phyloP scores from a whole-genome alignment of 306 rosid species.

The Cicer chorassanicum region DNA sequence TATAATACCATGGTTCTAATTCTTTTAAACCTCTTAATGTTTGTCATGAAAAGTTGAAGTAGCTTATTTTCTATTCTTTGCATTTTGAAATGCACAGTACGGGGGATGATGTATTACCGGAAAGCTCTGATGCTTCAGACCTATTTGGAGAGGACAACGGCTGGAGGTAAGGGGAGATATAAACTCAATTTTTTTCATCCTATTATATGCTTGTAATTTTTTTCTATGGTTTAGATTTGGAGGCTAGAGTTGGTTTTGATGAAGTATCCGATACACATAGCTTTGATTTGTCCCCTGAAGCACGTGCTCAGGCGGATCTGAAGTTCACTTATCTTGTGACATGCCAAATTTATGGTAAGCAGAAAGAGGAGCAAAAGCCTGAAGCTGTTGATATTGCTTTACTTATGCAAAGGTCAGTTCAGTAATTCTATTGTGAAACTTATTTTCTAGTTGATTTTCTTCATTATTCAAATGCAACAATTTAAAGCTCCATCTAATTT shows the following conservation, averaged over 20 bases:
- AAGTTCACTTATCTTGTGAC: constrained; percentile 93
- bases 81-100: constrained; percentile 64
- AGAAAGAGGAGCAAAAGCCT: constrained; percentile 89
- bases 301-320: constrained; percentile 90
- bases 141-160: constrained; percentile 71
- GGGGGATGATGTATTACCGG: constrained; percentile 98
- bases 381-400: constrained; percentile 94
- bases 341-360: constrained; percentile 94
- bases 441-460: constrained; percentile 24
- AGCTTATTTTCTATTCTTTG: constrained; percentile 33
- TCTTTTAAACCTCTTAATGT: neutral
- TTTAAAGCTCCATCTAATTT: constrained; percentile 28
- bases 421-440: constrained; percentile 19
- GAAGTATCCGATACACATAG: constrained; percentile 69
- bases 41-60: neutral
- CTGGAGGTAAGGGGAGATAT: constrained; percentile 67
- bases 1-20: neutral
- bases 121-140: constrained; percentile 97
- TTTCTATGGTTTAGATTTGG: constrained; percentile 63
- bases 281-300: constrained; percentile 82
- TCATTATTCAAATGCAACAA: constrained; percentile 15
- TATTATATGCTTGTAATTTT: constrained; percentile 34
- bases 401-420: constrained; percentile 84
- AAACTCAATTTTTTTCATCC: neutral
- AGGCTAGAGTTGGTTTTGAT: constrained; percentile 63